Evolutionary conservation across 1,139 yeast species (phyloP).

Genomic region (Suhomyces coccinellae): DNA sequence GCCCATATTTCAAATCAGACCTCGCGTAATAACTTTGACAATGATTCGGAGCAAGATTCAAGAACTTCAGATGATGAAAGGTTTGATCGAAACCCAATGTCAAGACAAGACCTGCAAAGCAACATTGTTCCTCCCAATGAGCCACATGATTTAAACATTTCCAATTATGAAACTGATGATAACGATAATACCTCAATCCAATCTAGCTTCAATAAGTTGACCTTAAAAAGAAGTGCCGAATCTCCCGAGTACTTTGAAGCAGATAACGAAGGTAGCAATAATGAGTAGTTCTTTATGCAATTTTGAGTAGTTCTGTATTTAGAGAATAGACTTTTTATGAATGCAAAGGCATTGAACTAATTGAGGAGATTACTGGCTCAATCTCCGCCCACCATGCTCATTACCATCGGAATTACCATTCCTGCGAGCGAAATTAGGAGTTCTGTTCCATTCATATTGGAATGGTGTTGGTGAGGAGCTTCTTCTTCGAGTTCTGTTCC

Average conservation of each 20-base stretch:
- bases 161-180: not conserved
- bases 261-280: not conserved
- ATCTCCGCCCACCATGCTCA: constrained; percentile 16
- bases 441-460: constrained; percentile 14
- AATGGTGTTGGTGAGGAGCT: constrained; percentile 3
- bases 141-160: too few relatives aligned
- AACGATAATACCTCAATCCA: constrained; percentile 3
- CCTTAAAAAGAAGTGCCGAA: not conserved
- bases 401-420: constrained; percentile 22
- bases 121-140: too few relatives aligned
- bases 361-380: not conserved
- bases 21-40: not conserved
- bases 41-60: not conserved
- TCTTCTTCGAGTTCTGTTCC: constrained; percentile 9
- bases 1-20: too few relatives aligned
- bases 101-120: too few relatives aligned
- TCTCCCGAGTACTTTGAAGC: constrained; percentile 2
- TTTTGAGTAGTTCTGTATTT: not conserved
- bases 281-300: not conserved
- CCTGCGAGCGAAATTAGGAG: constrained; percentile 20
- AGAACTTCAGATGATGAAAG: not conserved
- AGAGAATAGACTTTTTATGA: not conserved
- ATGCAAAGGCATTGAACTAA: not conserved
- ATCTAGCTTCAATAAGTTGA: constrained; percentile 5
- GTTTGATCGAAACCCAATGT: too few relatives aligned